Evolutionary conservation across 225 moss, liverwort and hornwort genomes (phyloP).

Genomic region (Pseudoscleropodium purum): DNA sequence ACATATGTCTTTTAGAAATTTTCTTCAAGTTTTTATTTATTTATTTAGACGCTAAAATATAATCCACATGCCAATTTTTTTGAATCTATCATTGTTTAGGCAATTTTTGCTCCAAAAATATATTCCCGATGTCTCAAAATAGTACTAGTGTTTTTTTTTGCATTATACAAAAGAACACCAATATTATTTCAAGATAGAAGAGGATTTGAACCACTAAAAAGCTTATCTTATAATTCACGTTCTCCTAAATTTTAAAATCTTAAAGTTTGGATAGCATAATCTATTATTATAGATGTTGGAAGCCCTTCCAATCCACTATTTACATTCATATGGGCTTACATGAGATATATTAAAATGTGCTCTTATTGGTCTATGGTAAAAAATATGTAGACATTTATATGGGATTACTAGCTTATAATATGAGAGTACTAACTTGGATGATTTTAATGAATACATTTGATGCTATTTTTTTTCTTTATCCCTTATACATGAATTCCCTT

Average conservation of each 20-base stretch:
- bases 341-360: background rate
- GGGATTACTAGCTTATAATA: background rate
- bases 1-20: background rate
- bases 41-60: fast-evolving
- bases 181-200: too few relatives aligned
- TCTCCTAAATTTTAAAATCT: background rate
- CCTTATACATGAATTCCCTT: background rate
- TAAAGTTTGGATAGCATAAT: fast-evolving
- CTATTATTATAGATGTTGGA: background rate
- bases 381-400: background rate
- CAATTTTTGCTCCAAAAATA: background rate
- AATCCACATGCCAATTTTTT: fast-evolving
- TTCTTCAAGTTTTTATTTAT: background rate
- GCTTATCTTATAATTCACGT: background rate
- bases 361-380: background rate
- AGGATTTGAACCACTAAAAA: background rate
- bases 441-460: background rate
- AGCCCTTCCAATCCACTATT: too few relatives aligned
- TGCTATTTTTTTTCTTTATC: background rate
- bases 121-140: too few relatives aligned
- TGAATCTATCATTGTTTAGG: background rate
- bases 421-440: fast-evolving
- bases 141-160: too few relatives aligned
- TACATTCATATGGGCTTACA: fast-evolving
- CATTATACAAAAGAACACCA: too few relatives aligned